Evolutionary conservation across 2,329 filamentous ascomycete genomes (phyloP).

Genomic region (Orbilia blumenaviensis): DNA sequence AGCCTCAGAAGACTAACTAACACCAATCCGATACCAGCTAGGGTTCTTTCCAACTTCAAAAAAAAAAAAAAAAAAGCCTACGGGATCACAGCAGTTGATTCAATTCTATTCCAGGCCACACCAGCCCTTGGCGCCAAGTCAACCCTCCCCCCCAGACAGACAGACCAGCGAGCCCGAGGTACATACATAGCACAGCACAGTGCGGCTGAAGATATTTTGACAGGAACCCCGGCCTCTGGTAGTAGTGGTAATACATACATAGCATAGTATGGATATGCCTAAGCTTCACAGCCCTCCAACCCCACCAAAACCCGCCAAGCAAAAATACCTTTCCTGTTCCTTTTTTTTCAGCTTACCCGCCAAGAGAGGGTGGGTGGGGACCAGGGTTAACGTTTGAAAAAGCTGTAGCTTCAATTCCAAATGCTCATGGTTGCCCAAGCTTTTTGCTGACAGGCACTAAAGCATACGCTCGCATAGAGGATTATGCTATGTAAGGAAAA

Average conservation of each 20-base stretch:
- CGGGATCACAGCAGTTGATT: neutral
- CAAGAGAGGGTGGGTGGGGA: neutral
- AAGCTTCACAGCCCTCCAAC: constrained; percentile 12
- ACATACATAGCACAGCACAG: too few relatives aligned
- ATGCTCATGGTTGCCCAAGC: constrained; percentile 11
- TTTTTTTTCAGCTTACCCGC: constrained; percentile 39
- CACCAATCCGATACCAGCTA: neutral
- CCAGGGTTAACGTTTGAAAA: too few relatives aligned
- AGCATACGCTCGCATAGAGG: neutral
- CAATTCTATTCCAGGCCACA: constrained; percentile 15
- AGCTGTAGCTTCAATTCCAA: constrained; percentile 51
- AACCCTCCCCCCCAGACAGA: too few relatives aligned
- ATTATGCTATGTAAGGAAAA: too few relatives aligned
- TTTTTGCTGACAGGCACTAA: constrained; percentile 20
- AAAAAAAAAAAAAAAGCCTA: neutral
- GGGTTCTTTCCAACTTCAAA: neutral
- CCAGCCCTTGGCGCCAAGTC: constrained; percentile 5
- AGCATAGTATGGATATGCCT: constrained; percentile 1
- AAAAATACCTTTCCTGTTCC: neutral
- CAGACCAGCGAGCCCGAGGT: too few relatives aligned
- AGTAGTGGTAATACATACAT: too few relatives aligned
- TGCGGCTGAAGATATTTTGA: constrained; percentile 23
- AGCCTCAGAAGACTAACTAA: neutral
- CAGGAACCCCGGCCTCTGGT: too few relatives aligned
- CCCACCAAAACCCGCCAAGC: too few relatives aligned